phyloP scores from a whole-genome alignment of 2,329 filamentous ascomycete species.

The Phaeophleospora eucalypticola region DNA sequence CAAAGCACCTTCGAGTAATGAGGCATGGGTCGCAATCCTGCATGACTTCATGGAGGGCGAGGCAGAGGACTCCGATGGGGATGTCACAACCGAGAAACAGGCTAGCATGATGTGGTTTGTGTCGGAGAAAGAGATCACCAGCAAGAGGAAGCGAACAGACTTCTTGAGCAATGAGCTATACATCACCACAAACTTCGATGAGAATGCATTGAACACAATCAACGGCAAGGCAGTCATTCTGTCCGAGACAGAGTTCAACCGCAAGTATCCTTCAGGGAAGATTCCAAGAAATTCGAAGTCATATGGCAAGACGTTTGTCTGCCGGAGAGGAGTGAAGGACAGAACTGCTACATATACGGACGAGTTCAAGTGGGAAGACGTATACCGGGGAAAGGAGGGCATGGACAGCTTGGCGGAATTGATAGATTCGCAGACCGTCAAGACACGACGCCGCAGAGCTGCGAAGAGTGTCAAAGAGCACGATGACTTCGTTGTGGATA shows the following conservation, averaged over 20 bases:
- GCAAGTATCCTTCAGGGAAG: conserved; percentile 68
- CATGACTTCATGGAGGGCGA: conserved; percentile 74
- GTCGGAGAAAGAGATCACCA: conserved; percentile 81
- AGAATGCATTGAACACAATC: conserved; percentile 82
- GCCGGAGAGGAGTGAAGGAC: conserved; percentile 82
- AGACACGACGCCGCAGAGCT: conserved; percentile 50
- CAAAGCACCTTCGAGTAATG: conserved; percentile 76
- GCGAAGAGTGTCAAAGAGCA: conserved; percentile 32
- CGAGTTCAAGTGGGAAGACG: conserved; percentile 86
- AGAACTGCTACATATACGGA: conserved; percentile 86
- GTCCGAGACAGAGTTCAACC: conserved; percentile 65
- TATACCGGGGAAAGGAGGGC: conserved; percentile 66
- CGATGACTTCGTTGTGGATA: conserved; percentile 46
- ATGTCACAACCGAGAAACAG: conserved; percentile 54
- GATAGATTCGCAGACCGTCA: conserved; percentile 69
- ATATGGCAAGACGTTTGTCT: conserved; percentile 82
- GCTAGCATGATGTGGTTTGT: conserved; percentile 96
- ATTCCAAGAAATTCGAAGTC: conserved; percentile 69
- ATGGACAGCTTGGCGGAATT: conserved; percentile 63
- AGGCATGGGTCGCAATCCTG: conserved; percentile 89
- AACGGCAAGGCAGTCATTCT: conserved; percentile 82
- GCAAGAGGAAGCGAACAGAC: conserved; percentile 74
- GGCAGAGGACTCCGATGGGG: conserved; percentile 56
- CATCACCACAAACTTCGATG: conserved; percentile 79
- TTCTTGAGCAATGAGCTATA: conserved; percentile 82